These are phyloP conservation scores for Dactylellina leptospora DNA, from an alignment of 2,329 filamentous ascomycete species.

Conservation along the genomic window DNA sequence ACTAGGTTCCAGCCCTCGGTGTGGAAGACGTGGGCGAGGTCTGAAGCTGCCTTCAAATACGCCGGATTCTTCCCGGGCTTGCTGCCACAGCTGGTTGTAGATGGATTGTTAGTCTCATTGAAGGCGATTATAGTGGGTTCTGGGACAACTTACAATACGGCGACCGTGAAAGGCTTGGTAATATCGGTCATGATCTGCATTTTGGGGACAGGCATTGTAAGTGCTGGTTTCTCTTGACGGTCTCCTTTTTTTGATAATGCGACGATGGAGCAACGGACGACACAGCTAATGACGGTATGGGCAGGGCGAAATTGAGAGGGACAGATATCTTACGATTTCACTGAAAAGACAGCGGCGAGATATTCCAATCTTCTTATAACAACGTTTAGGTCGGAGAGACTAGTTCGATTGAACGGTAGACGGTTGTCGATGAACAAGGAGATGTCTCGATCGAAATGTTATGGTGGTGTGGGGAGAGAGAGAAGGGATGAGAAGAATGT, in stretches of 20 bases:
- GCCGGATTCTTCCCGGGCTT: slow-evolving; percentile 75
- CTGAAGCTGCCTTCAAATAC: slow-evolving; percentile 80
- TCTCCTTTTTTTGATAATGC: slow-evolving; percentile 5
- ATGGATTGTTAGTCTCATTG: slow-evolving; percentile 29
- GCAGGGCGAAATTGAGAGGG: background rate
- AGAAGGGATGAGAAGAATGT: slow-evolving; percentile 56
- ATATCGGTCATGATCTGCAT: slow-evolving; percentile 50
- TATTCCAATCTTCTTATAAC: too few relatives aligned
- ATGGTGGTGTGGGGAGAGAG: background rate
- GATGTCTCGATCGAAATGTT: too few relatives aligned
- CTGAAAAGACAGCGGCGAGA: too few relatives aligned
- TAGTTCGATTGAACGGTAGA: too few relatives aligned
- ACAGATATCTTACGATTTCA: background rate
- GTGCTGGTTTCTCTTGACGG: background rate
- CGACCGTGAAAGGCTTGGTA: slow-evolving; percentile 72
- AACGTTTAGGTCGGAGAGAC: too few relatives aligned
- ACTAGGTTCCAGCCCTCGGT: slow-evolving; percentile 81
- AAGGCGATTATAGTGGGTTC: background rate
- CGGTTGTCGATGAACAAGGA: too few relatives aligned
- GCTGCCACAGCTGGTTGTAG: slow-evolving; percentile 75
- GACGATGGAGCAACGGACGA: too few relatives aligned
- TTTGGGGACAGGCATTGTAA: slow-evolving; percentile 38
- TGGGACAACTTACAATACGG: slow-evolving; percentile 74
- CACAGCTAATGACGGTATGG: too few relatives aligned
- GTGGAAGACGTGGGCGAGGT: slow-evolving; percentile 78